Evolutionary conservation across 2,329 filamentous ascomycete species (phyloP).

Genomic region (Fusarium brevicatenulatum): DNA sequence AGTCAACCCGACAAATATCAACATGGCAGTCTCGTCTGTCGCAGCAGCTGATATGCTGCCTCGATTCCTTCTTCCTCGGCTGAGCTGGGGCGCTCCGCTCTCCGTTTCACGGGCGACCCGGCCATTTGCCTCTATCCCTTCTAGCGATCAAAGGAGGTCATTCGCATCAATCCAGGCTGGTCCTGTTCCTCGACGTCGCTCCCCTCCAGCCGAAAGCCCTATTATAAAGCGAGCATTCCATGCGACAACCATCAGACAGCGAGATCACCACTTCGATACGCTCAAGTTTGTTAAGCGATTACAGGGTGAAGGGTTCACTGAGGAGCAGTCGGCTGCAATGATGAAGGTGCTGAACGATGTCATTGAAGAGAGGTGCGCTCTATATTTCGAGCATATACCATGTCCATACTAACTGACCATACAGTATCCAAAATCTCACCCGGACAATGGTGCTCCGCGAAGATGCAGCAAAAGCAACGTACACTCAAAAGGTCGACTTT

Average conservation of each 20-base stretch:
- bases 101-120: slow-evolving; percentile 40
- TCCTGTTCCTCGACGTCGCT: slow-evolving; percentile 18
- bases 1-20: neutral
- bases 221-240: slow-evolving; percentile 68
- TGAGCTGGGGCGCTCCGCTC: slow-evolving; percentile 60
- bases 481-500: slow-evolving; percentile 95
- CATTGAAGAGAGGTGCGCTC: slow-evolving; percentile 83
- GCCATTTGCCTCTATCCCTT: slow-evolving; percentile 31
- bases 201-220: slow-evolving; percentile 28
- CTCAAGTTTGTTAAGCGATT: slow-evolving; percentile 95
- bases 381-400: too few relatives aligned
- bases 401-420: neutral
- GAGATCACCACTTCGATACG: slow-evolving; percentile 97
- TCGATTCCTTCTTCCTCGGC: slow-evolving; percentile 63
- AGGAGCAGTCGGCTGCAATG: slow-evolving; percentile 96
- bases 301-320: slow-evolving; percentile 91
- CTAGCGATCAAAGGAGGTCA: slow-evolving; percentile 26
- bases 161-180: slow-evolving; percentile 36
- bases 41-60: slow-evolving; percentile 57
- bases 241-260: slow-evolving; percentile 64
- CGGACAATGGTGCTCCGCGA: slow-evolving; percentile 98
- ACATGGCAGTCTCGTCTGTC: slow-evolving; percentile 44
- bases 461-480: slow-evolving; percentile 83
- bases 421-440: slow-evolving; percentile 92
- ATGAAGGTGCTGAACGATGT: slow-evolving; percentile 98